Evolutionary conservation across 768 basidiomycete genomes (phyloP).

Genomic region (Floccularia luteovirens): DNA sequence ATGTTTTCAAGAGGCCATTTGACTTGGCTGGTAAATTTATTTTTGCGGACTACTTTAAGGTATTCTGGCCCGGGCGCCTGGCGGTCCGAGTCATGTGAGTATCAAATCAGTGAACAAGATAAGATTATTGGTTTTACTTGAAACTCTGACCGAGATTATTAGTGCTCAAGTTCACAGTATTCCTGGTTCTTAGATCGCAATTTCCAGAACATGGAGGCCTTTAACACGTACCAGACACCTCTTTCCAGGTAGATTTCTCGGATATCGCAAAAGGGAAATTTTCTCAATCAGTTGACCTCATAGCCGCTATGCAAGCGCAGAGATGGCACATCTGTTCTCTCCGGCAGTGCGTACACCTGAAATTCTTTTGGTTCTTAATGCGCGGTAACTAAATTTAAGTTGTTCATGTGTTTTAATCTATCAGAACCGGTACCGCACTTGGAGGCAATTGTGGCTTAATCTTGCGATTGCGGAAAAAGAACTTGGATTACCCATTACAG

Average conservation of each 20-base stretch:
- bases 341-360: constrained; percentile 59
- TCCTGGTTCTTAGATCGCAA: background rate
- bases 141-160: no score
- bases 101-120: no score
- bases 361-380: constrained; percentile 1
- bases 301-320: constrained; percentile 98
- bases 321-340: constrained; percentile 98
- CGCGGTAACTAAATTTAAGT: background rate
- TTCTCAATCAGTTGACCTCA: background rate
- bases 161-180: no score
- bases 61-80: no score
- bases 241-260: constrained; percentile 53
- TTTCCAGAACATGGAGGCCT: constrained; percentile 42
- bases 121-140: no score
- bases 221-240: constrained; percentile 75
- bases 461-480: constrained; percentile 96
- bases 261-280: background rate
- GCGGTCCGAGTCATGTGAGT: no score
- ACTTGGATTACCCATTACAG: constrained; percentile 83
- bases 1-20: no score
- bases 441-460: constrained; percentile 93
- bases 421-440: constrained; percentile 92
- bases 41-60: no score
- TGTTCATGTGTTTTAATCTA: constrained; percentile 2
- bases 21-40: no score